Conservation (phyloP, 1,284 basidiomycete genomes). For the Grifola frondosa region DNA sequence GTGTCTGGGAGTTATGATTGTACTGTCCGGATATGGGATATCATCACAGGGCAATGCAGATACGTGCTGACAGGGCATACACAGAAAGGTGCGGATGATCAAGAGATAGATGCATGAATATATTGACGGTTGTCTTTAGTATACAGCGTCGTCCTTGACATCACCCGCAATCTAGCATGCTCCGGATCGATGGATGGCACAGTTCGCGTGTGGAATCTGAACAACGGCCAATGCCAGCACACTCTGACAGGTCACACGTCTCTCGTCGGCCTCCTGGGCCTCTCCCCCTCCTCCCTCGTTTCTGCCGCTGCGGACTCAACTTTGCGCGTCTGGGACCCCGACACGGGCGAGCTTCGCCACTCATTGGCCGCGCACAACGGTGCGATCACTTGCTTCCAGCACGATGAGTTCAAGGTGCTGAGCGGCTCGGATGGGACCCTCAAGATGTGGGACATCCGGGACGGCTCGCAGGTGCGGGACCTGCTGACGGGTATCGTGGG, state of each 20-base stretch:
- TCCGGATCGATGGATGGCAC: constrained; percentile 97
- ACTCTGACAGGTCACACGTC: constrained; percentile 86
- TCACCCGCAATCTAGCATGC: constrained; percentile 81
- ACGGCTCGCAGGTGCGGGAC: constrained; percentile 82
- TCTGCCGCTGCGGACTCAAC: constrained; percentile 94
- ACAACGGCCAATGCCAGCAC: constrained; percentile 76
- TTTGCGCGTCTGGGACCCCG: constrained; percentile 89
- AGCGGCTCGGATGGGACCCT: constrained; percentile 93
- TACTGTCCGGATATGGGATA: constrained; percentile 93
- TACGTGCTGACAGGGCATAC: constrained; percentile 85
- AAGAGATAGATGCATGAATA: constrained; percentile 1
- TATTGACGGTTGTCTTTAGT: constrained; percentile 45
- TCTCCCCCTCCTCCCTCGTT: constrained; percentile 87
- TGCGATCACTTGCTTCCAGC: constrained; percentile 96
- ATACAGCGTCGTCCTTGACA: constrained; percentile 88
- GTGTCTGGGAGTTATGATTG: constrained; percentile 96
- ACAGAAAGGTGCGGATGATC: constrained; percentile 70
- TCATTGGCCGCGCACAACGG: constrained; percentile 86
- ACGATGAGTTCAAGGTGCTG: constrained; percentile 94
- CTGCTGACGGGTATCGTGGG: constrained; percentile 85
- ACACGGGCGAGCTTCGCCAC: constrained; percentile 75
- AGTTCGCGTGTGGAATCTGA: constrained; percentile 89
- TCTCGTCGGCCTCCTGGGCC: constrained; percentile 81
- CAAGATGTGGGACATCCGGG: constrained; percentile 93
- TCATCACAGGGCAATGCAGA: constrained; percentile 81